phyloP scores from a whole-genome alignment of 1,139 yeast species.

The Zygoascus hellenicus region DNA sequence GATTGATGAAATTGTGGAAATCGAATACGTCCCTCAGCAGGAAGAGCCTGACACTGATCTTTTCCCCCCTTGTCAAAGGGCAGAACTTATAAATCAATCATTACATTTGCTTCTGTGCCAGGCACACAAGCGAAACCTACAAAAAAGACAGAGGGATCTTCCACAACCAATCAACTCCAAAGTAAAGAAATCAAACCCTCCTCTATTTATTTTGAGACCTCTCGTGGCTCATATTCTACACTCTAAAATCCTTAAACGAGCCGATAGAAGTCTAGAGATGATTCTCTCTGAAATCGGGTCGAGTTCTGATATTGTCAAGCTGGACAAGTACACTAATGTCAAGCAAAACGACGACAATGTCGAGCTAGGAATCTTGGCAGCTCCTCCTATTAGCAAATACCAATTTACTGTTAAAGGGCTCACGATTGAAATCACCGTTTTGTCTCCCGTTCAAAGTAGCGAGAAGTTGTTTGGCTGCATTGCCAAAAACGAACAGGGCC shows the following conservation, averaged over 20 bases:
- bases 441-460: conserved; percentile 30
- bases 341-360: conserved; percentile 13
- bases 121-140: conserved; percentile 49
- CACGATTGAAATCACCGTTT: conserved; percentile 23
- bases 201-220: conserved; percentile 53
- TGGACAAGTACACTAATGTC: conserved; percentile 15
- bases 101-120: conserved; percentile 58
- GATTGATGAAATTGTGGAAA: conserved; percentile 61
- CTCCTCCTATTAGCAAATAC: conserved; percentile 26
- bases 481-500: conserved; percentile 39
- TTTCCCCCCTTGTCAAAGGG: conserved; percentile 24
- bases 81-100: conserved; percentile 49
- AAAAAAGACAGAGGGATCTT: conserved; percentile 35
- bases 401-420: conserved; percentile 13
- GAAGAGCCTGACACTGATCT: conserved; percentile 11
- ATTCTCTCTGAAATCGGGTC: conserved; percentile 30
- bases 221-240: conserved; percentile 65
- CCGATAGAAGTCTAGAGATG: conserved; percentile 41
- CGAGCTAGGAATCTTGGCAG: conserved; percentile 27
- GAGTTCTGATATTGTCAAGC: conserved; percentile 16
- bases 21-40: conserved; percentile 49
- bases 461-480: conserved; percentile 31
- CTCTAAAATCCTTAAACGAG: conserved; percentile 44
- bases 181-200: conserved; percentile 36
- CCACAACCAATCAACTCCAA: conserved; percentile 21